These are phyloP conservation scores for Colletotrichum endophyticum DNA, from an alignment of 2,329 filamentous ascomycete genomes.

Conservation along the genomic window DNA sequence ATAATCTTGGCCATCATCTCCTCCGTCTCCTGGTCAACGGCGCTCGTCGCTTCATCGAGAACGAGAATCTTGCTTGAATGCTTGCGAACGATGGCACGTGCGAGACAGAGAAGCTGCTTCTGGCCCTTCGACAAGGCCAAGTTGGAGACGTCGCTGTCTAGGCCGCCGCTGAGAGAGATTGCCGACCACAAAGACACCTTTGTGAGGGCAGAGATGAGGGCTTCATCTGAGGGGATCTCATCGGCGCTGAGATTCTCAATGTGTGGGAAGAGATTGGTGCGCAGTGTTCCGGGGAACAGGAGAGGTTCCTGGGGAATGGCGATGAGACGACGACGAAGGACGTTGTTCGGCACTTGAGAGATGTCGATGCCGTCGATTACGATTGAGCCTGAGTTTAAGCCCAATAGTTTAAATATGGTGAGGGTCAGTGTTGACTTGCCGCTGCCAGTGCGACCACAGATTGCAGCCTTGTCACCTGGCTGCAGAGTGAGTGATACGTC, in stretches of 20 bases:
- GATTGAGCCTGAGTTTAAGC: slow-evolving; percentile 28
- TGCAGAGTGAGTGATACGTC: slow-evolving; percentile 20
- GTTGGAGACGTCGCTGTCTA: slow-evolving; percentile 20
- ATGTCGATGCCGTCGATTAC: slow-evolving; percentile 33
- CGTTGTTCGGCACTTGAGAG: slow-evolving; percentile 20
- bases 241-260: background rate
- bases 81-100: slow-evolving; percentile 20
- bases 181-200: slow-evolving; percentile 23
- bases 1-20: slow-evolving; percentile 20
- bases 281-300: background rate
- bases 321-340: slow-evolving; percentile 33
- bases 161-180: slow-evolving; percentile 11
- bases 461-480: slow-evolving; percentile 24
- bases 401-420: slow-evolving; percentile 26
- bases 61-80: slow-evolving; percentile 55
- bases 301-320: slow-evolving; percentile 34
- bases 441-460: slow-evolving; percentile 30
- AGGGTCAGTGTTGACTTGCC: slow-evolving; percentile 21
- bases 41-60: slow-evolving; percentile 73
- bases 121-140: slow-evolving; percentile 25
- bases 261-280: background rate
- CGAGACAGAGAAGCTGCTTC: slow-evolving; percentile 28
- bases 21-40: slow-evolving; percentile 46
- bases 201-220: slow-evolving; percentile 14
- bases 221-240: slow-evolving; percentile 11